Conservation (phyloP, 78 protist species). For the Monosiga brevicollis region DNA sequence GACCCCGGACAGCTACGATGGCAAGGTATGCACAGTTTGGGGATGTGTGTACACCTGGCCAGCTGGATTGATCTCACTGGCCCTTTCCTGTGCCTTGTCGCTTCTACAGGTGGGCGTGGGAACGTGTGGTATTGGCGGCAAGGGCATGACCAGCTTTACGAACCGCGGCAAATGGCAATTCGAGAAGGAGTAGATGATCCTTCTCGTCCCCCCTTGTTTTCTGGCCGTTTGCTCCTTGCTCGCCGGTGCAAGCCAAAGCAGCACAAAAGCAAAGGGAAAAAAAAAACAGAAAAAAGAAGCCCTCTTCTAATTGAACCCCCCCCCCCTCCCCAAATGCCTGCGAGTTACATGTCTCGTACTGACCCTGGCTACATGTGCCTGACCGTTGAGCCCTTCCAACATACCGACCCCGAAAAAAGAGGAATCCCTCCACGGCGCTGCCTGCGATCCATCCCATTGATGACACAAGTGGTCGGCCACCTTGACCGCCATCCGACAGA, state of each 20-base stretch:
- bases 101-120: constrained; percentile 5
- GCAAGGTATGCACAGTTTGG: too few species aligned
- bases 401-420: background rate
- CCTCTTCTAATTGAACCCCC: too few species aligned
- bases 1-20: background rate
- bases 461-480: background rate
- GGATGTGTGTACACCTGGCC: too few species aligned
- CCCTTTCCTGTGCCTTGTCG: too few species aligned
- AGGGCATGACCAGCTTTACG: constrained; percentile 1
- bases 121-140: constrained; percentile 9
- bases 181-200: constrained; percentile 62
- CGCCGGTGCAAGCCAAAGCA: constrained; percentile 82
- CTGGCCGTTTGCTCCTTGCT: constrained; percentile 59
- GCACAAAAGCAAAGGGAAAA: constrained; percentile 47
- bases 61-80: too few species aligned
- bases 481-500: background rate
- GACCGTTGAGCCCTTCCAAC: background rate
- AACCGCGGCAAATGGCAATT: constrained; percentile 65
- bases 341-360: background rate
- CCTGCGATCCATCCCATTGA: background rate
- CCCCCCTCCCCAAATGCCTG: constrained; percentile 9
- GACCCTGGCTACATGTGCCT: background rate
- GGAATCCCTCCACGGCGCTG: background rate
- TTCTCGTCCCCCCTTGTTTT: constrained; percentile 52
- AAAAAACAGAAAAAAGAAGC: background rate